Evolutionary conservation across 2,329 filamentous ascomycete genomes (phyloP), one percentile per base, ranked within the genome.

Genomic region (Penicillium brevicompactum): DNA sequence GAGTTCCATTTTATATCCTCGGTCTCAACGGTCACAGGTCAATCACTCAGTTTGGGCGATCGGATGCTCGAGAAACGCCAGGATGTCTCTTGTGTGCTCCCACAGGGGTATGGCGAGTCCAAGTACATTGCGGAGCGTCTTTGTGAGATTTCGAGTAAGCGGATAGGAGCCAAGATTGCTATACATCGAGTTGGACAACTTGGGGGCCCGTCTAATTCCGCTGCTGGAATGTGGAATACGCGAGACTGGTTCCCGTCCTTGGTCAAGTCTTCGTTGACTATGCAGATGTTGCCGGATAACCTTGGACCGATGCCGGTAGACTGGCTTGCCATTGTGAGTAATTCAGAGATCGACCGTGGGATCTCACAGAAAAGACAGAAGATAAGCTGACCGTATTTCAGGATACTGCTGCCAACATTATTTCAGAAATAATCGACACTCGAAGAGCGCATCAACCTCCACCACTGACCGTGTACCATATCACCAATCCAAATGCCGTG

Each of bases 111-210:
- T 49, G 60, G 57, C 0, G 58, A 57, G 10, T 65, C 62, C 53
- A 71, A 73, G 49, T 61, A 66, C 42, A 16, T 71, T 3, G 56
- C 66, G n/a, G 67, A 71, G 48, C 47, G 48, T 0, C 54, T 72
- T 5, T 62, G 65, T 37, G 59, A 67, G 8, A n/a, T 37, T 11
- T 68, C 66, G 16, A 58, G 62, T 1, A 38, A 38, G 2, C 56
- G 61, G 13, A 46, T 64, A 1, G 48, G 45, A 0, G 32, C 62
- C 18, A 54, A 60, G 16, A 47, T 65, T 2, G 51, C 46, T 0
- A 34, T 64, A n/a, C 56, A 54, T 7, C 61, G 69, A 5, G 64
- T 71, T 0, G 69, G 69, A n/a, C 69, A 70, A 50, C 59, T 71
- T 2, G 64, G 66, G 14, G 70, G 68, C 4, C n/a, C 56, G 1